phyloP scores from a whole-genome alignment of 345 rosid genomes.

The Eucalyptus tenuipes region DNA sequence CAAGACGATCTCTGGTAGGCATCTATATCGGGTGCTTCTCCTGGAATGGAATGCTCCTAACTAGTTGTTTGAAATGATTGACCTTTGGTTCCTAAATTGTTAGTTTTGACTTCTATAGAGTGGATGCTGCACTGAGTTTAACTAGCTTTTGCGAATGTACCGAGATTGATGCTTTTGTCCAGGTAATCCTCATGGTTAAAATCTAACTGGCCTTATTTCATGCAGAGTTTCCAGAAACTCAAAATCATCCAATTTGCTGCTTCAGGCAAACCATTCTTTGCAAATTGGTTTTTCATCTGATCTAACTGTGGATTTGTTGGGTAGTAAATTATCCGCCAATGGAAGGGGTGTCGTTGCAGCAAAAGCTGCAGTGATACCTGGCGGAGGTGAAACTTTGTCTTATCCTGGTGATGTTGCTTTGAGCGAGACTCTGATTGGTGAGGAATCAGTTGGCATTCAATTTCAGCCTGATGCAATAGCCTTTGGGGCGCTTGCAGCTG shows the following conservation, averaged over 20 bases:
- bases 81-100: background rate
- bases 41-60: background rate
- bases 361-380: constrained; percentile 46
- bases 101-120: background rate
- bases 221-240: constrained; percentile 28
- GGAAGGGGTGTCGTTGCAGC: constrained; percentile 18
- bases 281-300: constrained; percentile 9
- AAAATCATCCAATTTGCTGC: constrained; percentile 10
- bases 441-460: constrained; percentile 5
- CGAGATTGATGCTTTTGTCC: background rate
- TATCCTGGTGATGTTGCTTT: constrained; percentile 16
- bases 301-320: constrained; percentile 5
- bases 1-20: background rate
- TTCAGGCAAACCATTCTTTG: constrained; percentile 15
- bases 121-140: background rate
- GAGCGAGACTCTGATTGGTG: background rate
- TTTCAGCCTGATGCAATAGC: constrained; percentile 24
- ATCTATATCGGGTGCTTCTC: background rate
- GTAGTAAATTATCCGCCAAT: constrained; percentile 13
- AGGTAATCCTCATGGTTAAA: background rate
- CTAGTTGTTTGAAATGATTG: background rate
- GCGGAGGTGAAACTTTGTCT: constrained; percentile 47
- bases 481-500: constrained; percentile 33
- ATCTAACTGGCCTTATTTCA: background rate
- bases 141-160: background rate